phyloP scores from a whole-genome alignment of 106 monocot species.

The Iris macrosiphon region DNA sequence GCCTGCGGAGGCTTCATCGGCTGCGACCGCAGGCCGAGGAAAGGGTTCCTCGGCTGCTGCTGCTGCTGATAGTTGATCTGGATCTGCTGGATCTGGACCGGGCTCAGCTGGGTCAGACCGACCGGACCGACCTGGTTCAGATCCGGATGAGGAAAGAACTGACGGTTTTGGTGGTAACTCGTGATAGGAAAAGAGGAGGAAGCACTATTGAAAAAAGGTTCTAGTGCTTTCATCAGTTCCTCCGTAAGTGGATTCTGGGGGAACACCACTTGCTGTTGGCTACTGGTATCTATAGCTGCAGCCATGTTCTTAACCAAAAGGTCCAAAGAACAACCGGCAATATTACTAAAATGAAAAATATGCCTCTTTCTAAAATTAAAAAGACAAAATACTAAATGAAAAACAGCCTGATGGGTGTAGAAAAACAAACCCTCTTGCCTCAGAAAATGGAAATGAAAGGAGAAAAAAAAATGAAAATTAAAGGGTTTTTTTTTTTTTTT shows the following conservation, averaged over 20 bases:
- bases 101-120: neutral
- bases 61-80: slow-evolving; percentile 29
- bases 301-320: slow-evolving; percentile 48
- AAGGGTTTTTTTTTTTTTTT: no score
- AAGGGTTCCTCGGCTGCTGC: neutral
- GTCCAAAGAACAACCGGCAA: slow-evolving; percentile 8
- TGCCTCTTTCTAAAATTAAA: slow-evolving; percentile 9
- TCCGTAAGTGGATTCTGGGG: slow-evolving; percentile 24
- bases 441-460: neutral
- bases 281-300: slow-evolving; percentile 52
- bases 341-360: neutral
- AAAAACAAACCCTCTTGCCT: slow-evolving; percentile 32
- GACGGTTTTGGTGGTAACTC: neutral
- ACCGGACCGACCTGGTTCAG: neutral
- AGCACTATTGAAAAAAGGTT: slow-evolving; percentile 72
- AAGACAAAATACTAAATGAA: slow-evolving; percentile 6
- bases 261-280: slow-evolving; percentile 32
- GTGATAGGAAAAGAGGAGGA: slow-evolving; percentile 21
- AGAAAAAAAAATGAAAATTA: no score
- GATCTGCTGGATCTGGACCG: slow-evolving; percentile 33
- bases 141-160: neutral
- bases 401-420: slow-evolving; percentile 16
- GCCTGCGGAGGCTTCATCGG: slow-evolving; percentile 45
- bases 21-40: slow-evolving; percentile 13
- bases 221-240: slow-evolving; percentile 75